Percentiles rank a stretch among this genome's conserved stretches.
These are phyloP conservation scores for Solanum lignicaule DNA, from an alignment of 257 asterid species.

Conservation along the genomic window DNA sequence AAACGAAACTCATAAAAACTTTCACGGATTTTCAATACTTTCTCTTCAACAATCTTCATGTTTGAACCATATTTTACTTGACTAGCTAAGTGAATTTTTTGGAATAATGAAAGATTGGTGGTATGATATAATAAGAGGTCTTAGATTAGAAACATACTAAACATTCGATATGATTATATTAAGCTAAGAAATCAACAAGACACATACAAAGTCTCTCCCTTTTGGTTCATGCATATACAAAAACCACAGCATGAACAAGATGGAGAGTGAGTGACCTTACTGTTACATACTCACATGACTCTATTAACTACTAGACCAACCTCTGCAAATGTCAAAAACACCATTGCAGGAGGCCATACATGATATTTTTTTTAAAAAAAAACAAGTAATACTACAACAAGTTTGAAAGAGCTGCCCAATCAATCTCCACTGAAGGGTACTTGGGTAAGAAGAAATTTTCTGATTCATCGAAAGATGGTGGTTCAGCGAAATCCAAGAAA, in stretches of 20 bases:
- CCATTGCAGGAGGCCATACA: conserved; percentile 55
- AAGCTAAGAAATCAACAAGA: not conserved
- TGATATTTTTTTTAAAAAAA: not conserved
- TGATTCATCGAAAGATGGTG: conserved; percentile 26
- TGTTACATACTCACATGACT: not conserved
- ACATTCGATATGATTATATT: not conserved
- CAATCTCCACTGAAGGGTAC: conserved; percentile 85
- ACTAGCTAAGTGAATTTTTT: not conserved
- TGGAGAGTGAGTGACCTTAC: conserved; percentile 3
- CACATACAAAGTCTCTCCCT: conserved; percentile 8
- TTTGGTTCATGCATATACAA: conserved; percentile 41
- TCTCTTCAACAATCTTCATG: no score
- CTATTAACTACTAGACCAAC: conserved; percentile 2
- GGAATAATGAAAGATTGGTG: not conserved
- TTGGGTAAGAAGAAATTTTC: conserved; percentile 43
- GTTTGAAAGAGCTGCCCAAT: conserved; percentile 61
- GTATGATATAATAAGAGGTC: not conserved
- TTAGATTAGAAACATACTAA: not conserved
- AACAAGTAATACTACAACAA: not conserved
- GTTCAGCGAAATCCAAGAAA: conserved; percentile 35
- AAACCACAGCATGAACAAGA: conserved; percentile 54
- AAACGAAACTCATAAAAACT: no score
- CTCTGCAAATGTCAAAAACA: conserved; percentile 71
- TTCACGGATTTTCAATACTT: no score
- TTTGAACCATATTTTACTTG: not conserved